These are phyloP conservation scores for Xylaria grammica DNA, from an alignment of 495 filamentous ascomycete genomes.

Conservation along the genomic window DNA sequence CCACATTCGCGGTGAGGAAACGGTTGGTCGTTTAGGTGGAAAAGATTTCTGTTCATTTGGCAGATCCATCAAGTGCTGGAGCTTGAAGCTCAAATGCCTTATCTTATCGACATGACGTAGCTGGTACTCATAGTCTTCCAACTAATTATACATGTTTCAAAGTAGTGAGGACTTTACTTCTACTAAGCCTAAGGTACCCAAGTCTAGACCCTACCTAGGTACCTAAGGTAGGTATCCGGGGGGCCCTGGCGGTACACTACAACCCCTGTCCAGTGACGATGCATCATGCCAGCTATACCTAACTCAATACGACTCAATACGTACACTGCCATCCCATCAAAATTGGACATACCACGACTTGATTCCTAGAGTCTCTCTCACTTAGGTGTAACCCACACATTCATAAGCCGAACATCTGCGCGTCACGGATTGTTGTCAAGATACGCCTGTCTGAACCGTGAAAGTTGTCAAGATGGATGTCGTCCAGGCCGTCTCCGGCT, in stretches of 20 bases:
- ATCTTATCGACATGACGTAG: conserved; percentile 37
- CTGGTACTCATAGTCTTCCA: conserved; percentile 16
- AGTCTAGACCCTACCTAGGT: conserved; percentile 19
- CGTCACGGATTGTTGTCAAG: not conserved
- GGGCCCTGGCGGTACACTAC: conserved; percentile 9
- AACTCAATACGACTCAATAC: conserved; percentile 7
- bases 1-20: not conserved
- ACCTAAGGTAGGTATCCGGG: not conserved
- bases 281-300: conserved; percentile 8
- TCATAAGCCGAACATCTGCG: not conserved
- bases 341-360: not conserved
- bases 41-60: not conserved
- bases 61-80: too few relatives aligned
- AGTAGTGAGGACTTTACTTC: conserved; percentile 6
- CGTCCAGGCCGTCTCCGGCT: conserved; percentile 87
- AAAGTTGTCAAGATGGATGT: conserved; percentile 75
- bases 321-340: conserved; percentile 28
- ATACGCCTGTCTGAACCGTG: not conserved
- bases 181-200: conserved; percentile 2
- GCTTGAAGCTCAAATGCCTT: conserved; percentile 19
- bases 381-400: not conserved
- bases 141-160: not conserved
- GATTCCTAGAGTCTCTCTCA: not conserved
- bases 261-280: conserved; percentile 31
- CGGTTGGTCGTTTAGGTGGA: not conserved